These are phyloP conservation scores for Macrolepiota fuliginosa DNA, from an alignment of 768 basidiomycete species.

Conservation along the genomic window DNA sequence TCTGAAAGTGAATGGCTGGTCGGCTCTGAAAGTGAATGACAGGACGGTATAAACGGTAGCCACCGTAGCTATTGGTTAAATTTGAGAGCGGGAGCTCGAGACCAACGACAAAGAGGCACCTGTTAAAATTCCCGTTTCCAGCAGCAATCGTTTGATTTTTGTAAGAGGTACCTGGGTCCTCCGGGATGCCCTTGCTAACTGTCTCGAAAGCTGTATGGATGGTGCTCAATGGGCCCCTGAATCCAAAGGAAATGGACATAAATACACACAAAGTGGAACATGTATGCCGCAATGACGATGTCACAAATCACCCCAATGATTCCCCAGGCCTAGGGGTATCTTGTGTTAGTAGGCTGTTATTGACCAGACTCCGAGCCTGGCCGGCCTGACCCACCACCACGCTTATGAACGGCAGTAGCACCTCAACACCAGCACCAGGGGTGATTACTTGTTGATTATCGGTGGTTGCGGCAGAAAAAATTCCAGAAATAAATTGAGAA, in stretches of 20 bases:
- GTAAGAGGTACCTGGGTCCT: background rate
- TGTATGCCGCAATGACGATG: conserved; percentile 4
- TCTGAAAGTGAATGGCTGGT: no score
- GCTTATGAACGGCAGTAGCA: no score
- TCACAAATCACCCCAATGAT: background rate
- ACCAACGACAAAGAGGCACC: no score
- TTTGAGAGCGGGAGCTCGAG: no score
- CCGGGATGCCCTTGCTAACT: background rate
- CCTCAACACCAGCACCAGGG: no score
- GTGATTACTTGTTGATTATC: background rate
- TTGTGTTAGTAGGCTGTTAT: background rate
- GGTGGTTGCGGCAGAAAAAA: background rate
- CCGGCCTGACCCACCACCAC: no score
- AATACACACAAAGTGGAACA: background rate
- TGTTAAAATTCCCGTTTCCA: conserved; percentile 3
- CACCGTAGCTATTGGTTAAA: no score
- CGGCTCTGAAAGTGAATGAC: no score
- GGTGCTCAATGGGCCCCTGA: background rate
- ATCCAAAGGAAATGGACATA: background rate
- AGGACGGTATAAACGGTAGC: no score
- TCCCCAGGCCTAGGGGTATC: background rate
- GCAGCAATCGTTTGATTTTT: conserved; percentile 2
- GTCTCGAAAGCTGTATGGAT: background rate
- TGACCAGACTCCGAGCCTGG: background rate
- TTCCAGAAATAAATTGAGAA: background rate